Evolutionary conservation across 371 early-diverging fungal species (phyloP).

Genomic region (Gilbertella persicaria): DNA sequence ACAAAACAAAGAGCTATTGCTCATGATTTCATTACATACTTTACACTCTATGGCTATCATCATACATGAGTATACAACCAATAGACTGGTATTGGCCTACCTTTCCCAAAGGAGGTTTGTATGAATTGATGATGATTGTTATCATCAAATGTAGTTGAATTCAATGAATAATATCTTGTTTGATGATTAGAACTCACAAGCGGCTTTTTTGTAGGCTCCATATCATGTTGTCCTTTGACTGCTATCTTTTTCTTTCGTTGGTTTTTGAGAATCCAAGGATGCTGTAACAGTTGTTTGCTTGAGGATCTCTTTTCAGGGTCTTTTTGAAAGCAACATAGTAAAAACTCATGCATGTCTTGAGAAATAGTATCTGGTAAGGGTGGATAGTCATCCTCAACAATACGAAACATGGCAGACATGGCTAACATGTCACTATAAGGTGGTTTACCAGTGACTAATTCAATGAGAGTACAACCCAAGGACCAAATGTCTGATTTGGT

Average conservation of each 20-base stretch:
- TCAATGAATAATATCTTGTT: slow-evolving; percentile 4
- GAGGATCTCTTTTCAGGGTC: slow-evolving; percentile 71
- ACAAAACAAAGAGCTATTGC: slow-evolving; percentile 31
- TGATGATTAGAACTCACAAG: too few relatives aligned
- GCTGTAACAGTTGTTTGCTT: slow-evolving; percentile 66
- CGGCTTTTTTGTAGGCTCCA: neutral
- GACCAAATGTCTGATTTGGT: slow-evolving; percentile 92
- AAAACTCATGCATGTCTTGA: slow-evolving; percentile 77
- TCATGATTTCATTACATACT: slow-evolving; percentile 39
- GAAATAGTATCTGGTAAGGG: slow-evolving; percentile 85
- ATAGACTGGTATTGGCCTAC: slow-evolving; percentile 21
- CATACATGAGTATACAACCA: neutral
- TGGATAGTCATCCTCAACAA: slow-evolving; percentile 88
- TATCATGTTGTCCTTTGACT: neutral
- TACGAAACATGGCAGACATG: slow-evolving; percentile 89
- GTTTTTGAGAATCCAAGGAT: slow-evolving; percentile 70
- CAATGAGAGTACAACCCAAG: slow-evolving; percentile 86
- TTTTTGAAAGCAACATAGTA: slow-evolving; percentile 81
- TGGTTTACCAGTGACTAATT: slow-evolving; percentile 85
- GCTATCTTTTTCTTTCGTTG: slow-evolving; percentile 13
- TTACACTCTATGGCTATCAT: slow-evolving; percentile 45
- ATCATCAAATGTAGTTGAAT: slow-evolving; percentile 14
- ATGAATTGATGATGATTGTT: slow-evolving; percentile 40
- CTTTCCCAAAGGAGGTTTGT: slow-evolving; percentile 41
- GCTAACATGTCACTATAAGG: slow-evolving; percentile 80